Base-by-base conservation (phyloP, 352 stramenopile genomes). In the Phytopythium oedochilum region DNA sequence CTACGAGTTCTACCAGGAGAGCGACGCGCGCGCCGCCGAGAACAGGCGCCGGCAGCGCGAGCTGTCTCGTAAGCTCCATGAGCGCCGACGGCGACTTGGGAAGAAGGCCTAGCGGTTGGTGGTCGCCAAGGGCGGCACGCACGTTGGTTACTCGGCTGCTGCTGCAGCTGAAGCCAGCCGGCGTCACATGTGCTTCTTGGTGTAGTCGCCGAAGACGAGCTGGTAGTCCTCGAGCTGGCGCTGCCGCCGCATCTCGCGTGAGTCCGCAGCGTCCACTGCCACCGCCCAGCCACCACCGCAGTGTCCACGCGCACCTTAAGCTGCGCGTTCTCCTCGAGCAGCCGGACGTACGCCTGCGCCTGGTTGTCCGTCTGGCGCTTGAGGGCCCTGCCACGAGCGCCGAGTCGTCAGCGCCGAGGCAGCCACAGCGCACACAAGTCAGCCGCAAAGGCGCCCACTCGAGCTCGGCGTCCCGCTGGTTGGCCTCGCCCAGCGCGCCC, bases 191-290 rank as follows among this genome's bases (percentile, higher is more conserved):
- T 90, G 61, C 63, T 92, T 92, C 68, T 92, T 92, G 5, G 71
- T 81, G 78, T 80, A 92, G 54, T 92, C 83, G 15, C 80, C 83
- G 59, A 92, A 91, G 70, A 92, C 74, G 57, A 83, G 68, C 61
- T 89, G 72, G 44, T 91, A 92, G 53, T 92, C 83, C 29, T 90
- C 78, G 0, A 89, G 25, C 71, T 89, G 80, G 18, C 74, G 61
- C 78, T 89, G 55, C 35, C 35, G 10, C 32, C 2, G 9, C 31
- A 40, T 40, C 14, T 15, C 18, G 17, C 23, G 23, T 28, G 23
- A 35, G 44, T 50, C 29, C n/a, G 29, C 29, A 5, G 29, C 29
- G 5, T 5, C 29, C 29, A 10, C 29, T 10, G 29, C 29, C 29
- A 34, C 29, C 29, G 29, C 29, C 29, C 5, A 5, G 5, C 5